Evolutionary conservation across 139 green algal species (phyloP).

Genomic region (Chlamydomonas sp.): DNA sequence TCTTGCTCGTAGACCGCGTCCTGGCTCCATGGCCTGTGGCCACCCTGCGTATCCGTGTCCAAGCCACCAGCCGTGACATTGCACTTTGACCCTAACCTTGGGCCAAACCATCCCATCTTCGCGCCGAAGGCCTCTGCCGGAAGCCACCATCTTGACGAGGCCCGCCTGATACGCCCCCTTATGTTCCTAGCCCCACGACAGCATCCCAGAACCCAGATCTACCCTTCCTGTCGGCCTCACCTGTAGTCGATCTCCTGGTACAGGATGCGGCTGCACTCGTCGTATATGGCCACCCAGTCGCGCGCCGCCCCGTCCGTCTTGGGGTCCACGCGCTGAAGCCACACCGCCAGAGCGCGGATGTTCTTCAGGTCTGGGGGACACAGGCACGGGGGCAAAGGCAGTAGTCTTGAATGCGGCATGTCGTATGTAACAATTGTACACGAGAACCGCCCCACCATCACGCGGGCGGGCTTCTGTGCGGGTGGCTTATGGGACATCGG

Average conservation of each 20-base stretch:
- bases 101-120: too few relatives aligned
- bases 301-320: constrained; percentile 97
- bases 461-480: too few relatives aligned
- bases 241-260: constrained; percentile 97
- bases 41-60: too few relatives aligned
- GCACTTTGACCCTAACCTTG: not conserved
- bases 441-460: too few relatives aligned
- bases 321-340: constrained; percentile 86
- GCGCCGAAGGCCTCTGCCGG: too few relatives aligned
- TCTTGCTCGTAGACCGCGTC: too few relatives aligned
- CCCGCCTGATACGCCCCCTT: not conserved
- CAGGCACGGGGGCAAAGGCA: too few relatives aligned
- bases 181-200: not conserved
- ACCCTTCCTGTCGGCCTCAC: not conserved
- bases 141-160: too few relatives aligned
- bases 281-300: constrained; percentile 99
- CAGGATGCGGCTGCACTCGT: constrained; percentile 96
- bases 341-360: constrained; percentile 76
- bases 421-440: too few relatives aligned
- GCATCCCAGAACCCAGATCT: not conserved
- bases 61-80: not conserved
- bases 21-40: too few relatives aligned
- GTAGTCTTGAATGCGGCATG: too few relatives aligned
- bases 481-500: too few relatives aligned
- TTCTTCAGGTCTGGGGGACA: constrained; percentile 99